Evolutionary conservation across 2,329 filamentous ascomycete genomes (phyloP), one percentile per base, ranked within the genome.

Genomic region (Sporothrix humicola): DNA sequence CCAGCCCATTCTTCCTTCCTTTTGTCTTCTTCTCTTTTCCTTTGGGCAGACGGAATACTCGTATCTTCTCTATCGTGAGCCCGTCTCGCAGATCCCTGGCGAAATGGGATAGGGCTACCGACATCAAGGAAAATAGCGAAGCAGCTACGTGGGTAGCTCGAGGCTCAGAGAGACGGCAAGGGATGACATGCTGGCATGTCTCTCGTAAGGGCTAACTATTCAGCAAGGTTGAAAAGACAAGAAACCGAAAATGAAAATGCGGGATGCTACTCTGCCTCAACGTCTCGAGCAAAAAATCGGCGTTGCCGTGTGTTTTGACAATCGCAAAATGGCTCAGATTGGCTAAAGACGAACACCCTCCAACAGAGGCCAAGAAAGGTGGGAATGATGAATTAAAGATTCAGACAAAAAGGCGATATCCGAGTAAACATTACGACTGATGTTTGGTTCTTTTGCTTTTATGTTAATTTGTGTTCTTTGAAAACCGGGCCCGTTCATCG

Each of bases 101-200:
- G 31, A 42, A 52, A 52, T 31, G 15, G 65, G 65, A 69, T n/a
- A 52, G 65, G 65, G 46, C 48, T 52, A 52, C 26, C 15, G 65
- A 69, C 48, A 69, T 52, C 48, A 54, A 42, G 65, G 63, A 68
- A 54, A 54, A 54, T 69, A 69, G 65, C 23, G 46, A 69, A 42
- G 46, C 65, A 52, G 44, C 63, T 68, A 68, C 15, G 46, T 50
- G 59, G 31, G 46, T 68, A 69, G 65, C 65, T 69, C 12, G 26
- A 69, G 10, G 13, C 20, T 20, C 15, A 13, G 9, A 54, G 8
- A 37, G 37, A 54, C 46, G 65, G 46, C 65, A 69, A 42, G 44
- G 63, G 23, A 37, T 52, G 63, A 37, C 20, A 50, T 52, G 59
- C 37, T 66, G 42, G 20, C 42, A 26, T 48, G 2, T 59, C 56